Base-by-base conservation (phyloP, 768 basidiomycete genomes). In the Kwoniella europaea region DNA sequence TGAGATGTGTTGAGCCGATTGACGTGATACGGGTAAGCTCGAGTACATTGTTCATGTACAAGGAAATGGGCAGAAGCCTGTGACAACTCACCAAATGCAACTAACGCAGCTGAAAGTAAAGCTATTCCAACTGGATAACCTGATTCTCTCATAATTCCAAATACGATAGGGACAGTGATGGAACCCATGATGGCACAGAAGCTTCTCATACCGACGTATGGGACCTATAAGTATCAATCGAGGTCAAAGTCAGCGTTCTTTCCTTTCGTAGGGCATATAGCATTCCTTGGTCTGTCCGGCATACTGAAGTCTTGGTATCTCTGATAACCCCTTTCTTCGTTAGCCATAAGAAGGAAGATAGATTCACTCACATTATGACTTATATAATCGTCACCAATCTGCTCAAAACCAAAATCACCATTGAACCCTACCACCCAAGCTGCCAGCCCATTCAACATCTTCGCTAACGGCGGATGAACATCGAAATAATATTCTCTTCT, bases 391-490 rank as follows among this genome's bases (percentile, higher is more conserved):
- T 98, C 96, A 27, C 95, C 97, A 72, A 99, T 98, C 77, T 90
- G 91, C 70, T 97, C 92, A 86, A 99, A 99, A 35, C 89, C 87
- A 84, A 98, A 99, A 62, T 90, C 86, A 52, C 97, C 97, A 75
- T 98, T 92, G 79, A 95, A 98, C 10, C 96, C 97, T 41, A 94
- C 92, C 68, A 95, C 91, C 93, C 93, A 98, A 72, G 94, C 97
- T 35, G 92, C 92, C 43, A 97, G 88, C 53, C 91, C 97, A 79
- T 96, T 93, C 27, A 99, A 87, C 71, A 99, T 88, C 83, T 99
- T 99, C 53, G 97, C 95, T 63, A 98, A 89, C 2, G 97, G 97
- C 46, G 97, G 97, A 79, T 99, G 97, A 9, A 99, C 96, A 82
- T 99, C 97, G 86, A 99, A 99, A 85, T 98, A 98, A 86, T 98